These are phyloP conservation scores for Acacia concinna DNA, from an alignment of 331 rosid genomes.

Conservation along the genomic window DNA sequence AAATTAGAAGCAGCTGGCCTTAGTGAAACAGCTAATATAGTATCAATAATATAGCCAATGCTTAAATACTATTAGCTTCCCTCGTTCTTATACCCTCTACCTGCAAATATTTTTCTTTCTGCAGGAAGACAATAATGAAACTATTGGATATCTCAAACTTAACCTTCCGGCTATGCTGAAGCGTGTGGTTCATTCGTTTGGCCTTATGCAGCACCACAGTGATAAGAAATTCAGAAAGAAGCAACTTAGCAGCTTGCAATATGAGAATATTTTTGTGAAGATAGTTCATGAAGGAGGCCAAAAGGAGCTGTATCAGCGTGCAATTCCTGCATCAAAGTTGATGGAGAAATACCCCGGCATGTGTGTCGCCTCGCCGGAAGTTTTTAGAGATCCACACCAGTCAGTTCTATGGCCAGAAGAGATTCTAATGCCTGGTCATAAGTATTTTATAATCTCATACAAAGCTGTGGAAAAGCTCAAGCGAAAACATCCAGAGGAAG, in stretches of 20 bases:
- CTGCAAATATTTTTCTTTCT: not conserved
- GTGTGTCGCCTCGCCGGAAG: constrained; percentile 51
- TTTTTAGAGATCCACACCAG: constrained; percentile 57
- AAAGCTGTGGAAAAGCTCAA: constrained; percentile 52
- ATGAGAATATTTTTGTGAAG: constrained; percentile 47
- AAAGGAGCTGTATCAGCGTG: constrained; percentile 45
- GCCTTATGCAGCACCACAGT: constrained; percentile 30
- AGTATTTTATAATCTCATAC: constrained; percentile 49
- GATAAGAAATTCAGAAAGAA: constrained; percentile 27
- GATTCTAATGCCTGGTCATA: constrained; percentile 58
- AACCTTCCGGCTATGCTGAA: constrained; percentile 51
- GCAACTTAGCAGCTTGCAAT: constrained; percentile 20
- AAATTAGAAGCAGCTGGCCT: constrained; percentile 46
- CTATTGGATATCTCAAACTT: constrained; percentile 28
- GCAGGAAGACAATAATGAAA: constrained; percentile 32
- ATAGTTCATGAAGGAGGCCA: constrained; percentile 58
- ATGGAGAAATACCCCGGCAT: constrained; percentile 62
- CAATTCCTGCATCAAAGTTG: constrained; percentile 47
- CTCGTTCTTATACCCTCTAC: constrained; percentile 26
- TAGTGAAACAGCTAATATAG: constrained; percentile 19
- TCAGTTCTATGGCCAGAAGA: constrained; percentile 54
- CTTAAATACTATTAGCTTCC: not conserved
- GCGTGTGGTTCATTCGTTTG: constrained; percentile 37
- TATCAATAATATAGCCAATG: constrained; percentile 2
- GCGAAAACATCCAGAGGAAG: constrained; percentile 39